A percentile compares a stretch with the other conserved stretches of the same genome.
Evolutionary conservation across 192 early-diverging fungal genomes (phyloP).

Genomic region (Diversispora eburnea): DNA sequence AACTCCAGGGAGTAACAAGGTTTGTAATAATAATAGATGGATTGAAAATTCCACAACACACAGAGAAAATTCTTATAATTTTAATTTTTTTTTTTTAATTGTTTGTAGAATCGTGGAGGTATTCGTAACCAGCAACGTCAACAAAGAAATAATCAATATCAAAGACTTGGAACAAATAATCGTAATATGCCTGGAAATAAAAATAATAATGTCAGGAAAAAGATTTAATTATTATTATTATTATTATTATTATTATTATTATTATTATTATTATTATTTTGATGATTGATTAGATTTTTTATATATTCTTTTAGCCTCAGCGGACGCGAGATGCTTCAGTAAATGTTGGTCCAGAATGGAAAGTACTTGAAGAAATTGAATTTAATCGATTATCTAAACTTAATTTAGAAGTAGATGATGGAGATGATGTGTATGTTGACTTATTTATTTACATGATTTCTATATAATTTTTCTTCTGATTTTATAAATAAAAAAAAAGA

Average conservation of each 20-base stretch:
- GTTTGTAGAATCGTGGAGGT: constrained; percentile 7
- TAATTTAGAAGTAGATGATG: constrained; percentile 71
- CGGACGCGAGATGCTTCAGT: constrained; percentile 83
- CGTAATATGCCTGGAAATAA: constrained; percentile 3
- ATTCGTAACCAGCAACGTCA: not conserved
- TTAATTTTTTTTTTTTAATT: not conserved
- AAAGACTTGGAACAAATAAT: constrained; percentile 24
- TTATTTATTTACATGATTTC: constrained; percentile 12
- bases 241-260: constrained; percentile 32
- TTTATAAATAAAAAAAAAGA: not conserved
- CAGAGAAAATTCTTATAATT: not conserved
- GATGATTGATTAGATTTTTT: not conserved
- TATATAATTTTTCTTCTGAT: constrained; percentile 5
- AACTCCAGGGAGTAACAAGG: constrained; percentile 38
- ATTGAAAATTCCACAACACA: too few relatives aligned
- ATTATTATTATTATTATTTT: not conserved
- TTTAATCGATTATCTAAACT: constrained; percentile 83
- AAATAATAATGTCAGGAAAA: constrained; percentile 23
- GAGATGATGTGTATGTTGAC: constrained; percentile 71
- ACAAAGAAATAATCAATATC: constrained; percentile 21
- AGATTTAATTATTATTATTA: constrained; percentile 47
- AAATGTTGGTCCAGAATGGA: constrained; percentile 86
- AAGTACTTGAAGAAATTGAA: constrained; percentile 90
- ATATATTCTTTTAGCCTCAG: constrained; percentile 52
- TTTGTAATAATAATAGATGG: not conserved